These are phyloP conservation scores for Sporothrix schenckii DNA, from an alignment of 2,329 filamentous ascomycete genomes.

Conservation along the genomic window DNA sequence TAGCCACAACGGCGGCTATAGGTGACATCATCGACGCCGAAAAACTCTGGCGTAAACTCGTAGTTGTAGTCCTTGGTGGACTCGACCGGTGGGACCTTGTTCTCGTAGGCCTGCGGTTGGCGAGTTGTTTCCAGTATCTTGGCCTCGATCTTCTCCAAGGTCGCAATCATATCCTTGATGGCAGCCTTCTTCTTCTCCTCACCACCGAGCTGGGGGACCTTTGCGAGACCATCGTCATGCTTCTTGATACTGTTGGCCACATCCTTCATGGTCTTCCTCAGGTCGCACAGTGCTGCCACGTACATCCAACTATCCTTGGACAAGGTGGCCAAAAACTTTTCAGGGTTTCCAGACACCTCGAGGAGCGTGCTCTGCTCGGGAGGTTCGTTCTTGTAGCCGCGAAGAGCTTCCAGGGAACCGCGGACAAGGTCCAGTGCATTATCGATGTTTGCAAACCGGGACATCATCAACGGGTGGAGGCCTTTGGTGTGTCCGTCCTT, in stretches of 20 bases:
- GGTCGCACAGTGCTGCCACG: constrained; percentile 53
- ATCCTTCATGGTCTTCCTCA: constrained; percentile 42
- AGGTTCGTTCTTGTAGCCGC: constrained; percentile 48
- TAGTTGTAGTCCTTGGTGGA: constrained; percentile 52
- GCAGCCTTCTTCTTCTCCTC: constrained; percentile 58
- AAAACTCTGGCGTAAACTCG: constrained; percentile 56
- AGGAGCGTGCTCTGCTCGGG: constrained; percentile 42
- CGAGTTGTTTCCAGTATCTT: constrained; percentile 60
- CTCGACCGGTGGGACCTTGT: neutral
- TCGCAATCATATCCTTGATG: constrained; percentile 54
- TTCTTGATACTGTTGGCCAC: constrained; percentile 43
- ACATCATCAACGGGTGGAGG: neutral
- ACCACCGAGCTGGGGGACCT: constrained; percentile 41
- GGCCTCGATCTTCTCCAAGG: constrained; percentile 60
- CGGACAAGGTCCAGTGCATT: constrained; percentile 63
- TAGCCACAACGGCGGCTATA: constrained; percentile 62
- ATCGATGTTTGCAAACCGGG: constrained; percentile 42
- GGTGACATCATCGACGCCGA: constrained; percentile 57
- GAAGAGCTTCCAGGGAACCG: constrained; percentile 54
- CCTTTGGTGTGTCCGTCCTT: constrained; percentile 41
- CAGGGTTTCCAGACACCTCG: constrained; percentile 42
- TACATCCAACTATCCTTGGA: constrained; percentile 62
- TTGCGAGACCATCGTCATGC: constrained; percentile 45
- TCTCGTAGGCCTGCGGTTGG: constrained; percentile 61
- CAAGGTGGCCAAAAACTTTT: constrained; percentile 59